A percentile compares a stretch with the other conserved stretches of the same genome.
Evolutionary conservation across 768 basidiomycete genomes (phyloP).

Genomic region (Pleurotus ostreatus): DNA sequence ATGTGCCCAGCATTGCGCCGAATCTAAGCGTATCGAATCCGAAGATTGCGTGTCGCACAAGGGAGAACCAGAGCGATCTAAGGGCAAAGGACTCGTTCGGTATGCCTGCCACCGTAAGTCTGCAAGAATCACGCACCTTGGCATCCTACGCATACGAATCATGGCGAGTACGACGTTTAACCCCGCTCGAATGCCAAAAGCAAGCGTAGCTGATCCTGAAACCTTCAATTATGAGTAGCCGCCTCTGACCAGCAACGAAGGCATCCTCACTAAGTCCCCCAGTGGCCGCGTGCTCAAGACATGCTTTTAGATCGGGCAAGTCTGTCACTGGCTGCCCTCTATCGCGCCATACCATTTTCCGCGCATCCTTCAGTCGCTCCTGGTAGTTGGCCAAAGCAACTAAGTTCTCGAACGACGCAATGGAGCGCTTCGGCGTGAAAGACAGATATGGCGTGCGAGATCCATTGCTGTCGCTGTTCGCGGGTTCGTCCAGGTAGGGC

Average conservation of each 20-base stretch:
- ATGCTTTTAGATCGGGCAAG: conserved; percentile 57
- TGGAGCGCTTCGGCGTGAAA: conserved; percentile 52
- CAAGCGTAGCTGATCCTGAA: conserved; percentile 54
- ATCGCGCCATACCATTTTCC: conserved; percentile 81
- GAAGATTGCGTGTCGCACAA: conserved; percentile 81
- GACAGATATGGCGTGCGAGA: conserved; percentile 24
- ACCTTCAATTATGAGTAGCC: not conserved
- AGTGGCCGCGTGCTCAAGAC: conserved; percentile 63
- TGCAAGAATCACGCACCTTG: conserved; percentile 44
- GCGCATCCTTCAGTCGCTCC: conserved; percentile 65
- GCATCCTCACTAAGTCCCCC: conserved; percentile 66
- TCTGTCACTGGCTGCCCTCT: conserved; percentile 73
- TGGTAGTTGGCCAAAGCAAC: conserved; percentile 83
- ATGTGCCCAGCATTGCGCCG: conserved; percentile 82
- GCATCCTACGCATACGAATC: conserved; percentile 64
- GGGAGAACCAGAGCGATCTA: conserved; percentile 59
- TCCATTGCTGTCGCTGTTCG: not conserved
- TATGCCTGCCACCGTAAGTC: not conserved
- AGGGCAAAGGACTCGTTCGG: not conserved
- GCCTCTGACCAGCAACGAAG: not conserved
- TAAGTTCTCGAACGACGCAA: conserved; percentile 80
- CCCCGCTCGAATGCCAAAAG: conserved; percentile 76
- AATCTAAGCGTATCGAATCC: conserved; percentile 82
- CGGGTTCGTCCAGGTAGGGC: not conserved
- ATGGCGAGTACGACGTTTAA: conserved; percentile 78